Evolutionary conservation across 768 basidiomycete genomes (phyloP), one percentile per base, ranked within the genome.

Genomic region (Russula lepida): DNA sequence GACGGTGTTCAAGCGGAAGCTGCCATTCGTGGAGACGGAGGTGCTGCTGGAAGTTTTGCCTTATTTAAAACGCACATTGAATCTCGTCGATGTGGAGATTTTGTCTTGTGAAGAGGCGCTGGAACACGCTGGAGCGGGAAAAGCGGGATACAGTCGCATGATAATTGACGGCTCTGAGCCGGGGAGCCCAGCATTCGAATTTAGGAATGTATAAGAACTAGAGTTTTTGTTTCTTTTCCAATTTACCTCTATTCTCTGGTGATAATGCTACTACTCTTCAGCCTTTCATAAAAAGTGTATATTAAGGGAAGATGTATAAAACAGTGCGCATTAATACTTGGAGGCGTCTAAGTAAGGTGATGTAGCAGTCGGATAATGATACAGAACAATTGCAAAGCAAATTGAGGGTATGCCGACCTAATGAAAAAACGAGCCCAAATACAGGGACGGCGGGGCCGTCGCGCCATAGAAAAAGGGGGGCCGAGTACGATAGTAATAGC

Each of bases 91-190:
- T 59, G 89, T 83, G 2, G 85, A 89, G 64, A 79, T 92, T 13
- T 69, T 85, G 59, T 78, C 83, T 2, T 86, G 86, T 0, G 84
- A 88, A 19, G 85, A 88, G 50, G 89, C 86, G 2, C 69, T 79
- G 68, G 74, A 77, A 56, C 81, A 79, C 63, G 75, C 74, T 12
- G 63, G 41, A 46, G 79, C 74, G 15, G 76, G 37, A 2, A 28
- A 79, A 58, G 73, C 75, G 2, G 87, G 87, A 0, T 91, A 83
- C 71, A 83, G 80, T 17, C 79, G 80, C 68, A 75, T 70, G 59
- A 86, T 92, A 66, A 84, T 94, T 47, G 92, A 93, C 59, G 75
- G 76, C n/a, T 89, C 92, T 12, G 92, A 95, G 74, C 95, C 95
- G 35, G 92, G 89, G 11, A 79, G 76, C 37, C 94, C 94, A 49